A percentile compares a stretch with the other conserved stretches of the same genome.
These are phyloP conservation scores for Alternaria sp. DNA, from an alignment of 2,329 filamentous ascomycete species.

Conservation along the genomic window DNA sequence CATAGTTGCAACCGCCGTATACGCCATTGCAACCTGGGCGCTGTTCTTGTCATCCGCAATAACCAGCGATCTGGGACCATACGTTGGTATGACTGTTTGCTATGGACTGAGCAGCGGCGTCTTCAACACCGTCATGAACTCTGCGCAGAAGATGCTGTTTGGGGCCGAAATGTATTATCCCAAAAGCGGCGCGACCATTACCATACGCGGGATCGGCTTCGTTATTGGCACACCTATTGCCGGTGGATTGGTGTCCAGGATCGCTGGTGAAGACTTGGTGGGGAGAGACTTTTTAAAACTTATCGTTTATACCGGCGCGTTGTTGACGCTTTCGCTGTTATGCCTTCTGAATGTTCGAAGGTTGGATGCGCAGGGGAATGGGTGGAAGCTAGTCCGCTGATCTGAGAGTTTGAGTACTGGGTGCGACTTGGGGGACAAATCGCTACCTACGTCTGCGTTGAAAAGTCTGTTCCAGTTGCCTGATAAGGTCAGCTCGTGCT, in stretches of 20 bases:
- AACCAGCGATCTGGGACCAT: conserved; percentile 17
- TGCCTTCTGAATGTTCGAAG: conserved; percentile 24
- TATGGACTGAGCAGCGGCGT: conserved; percentile 30
- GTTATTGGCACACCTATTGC: conserved; percentile 31
- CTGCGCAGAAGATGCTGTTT: conserved; percentile 29
- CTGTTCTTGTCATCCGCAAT: conserved; percentile 31
- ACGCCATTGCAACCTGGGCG: conserved; percentile 23
- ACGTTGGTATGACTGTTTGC: conserved; percentile 28
- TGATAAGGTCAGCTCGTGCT: neutral
- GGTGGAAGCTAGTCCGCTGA: conserved; percentile 28
- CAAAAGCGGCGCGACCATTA: conserved; percentile 29
- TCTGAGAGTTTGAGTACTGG: neutral
- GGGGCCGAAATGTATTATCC: conserved; percentile 33
- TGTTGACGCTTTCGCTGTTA: conserved; percentile 15
- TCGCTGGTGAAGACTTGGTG: conserved; percentile 16
- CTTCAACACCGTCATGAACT: conserved; percentile 29
- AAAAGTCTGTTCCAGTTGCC: neutral
- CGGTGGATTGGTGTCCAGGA: conserved; percentile 25
- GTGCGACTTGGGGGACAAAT: neutral
- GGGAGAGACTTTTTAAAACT: conserved; percentile 21
- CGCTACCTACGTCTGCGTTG: neutral
- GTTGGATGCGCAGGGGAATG: conserved; percentile 24
- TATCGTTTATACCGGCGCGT: conserved; percentile 26
- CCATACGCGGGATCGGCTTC: conserved; percentile 29
- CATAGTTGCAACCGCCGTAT: conserved; percentile 44